Evolutionary conservation across 2,329 filamentous ascomycete species (phyloP), one percentile per base, ranked within the genome.

Genomic region (Periglandula ipomoeae): DNA sequence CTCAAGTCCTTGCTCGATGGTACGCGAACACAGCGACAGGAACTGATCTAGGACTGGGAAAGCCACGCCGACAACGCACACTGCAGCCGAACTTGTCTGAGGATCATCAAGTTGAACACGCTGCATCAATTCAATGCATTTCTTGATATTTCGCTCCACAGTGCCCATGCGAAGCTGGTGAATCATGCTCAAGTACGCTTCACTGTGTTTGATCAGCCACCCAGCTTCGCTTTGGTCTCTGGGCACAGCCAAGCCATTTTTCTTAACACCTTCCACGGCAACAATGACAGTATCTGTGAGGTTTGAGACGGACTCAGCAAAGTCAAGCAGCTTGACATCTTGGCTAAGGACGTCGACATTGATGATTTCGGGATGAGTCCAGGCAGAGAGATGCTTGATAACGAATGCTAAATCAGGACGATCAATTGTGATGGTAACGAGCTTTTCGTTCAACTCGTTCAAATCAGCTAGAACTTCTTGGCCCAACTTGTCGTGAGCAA

Each of bases 41-140:
- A 91, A 97, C 56, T 93, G 84, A 44, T 81, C 71, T 4, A 95
- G 61, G 26, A 97, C 82, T 0, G 93, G 89, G 15, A 79, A 54
- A 13, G 63, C 61, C 7, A 70, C 55, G 30, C 57, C 54, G 52
- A 68, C 54, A 15, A 65, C 48, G 30, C 61, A 57, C 58, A 61
- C 62, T 24, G 60, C 60, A 10, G 65, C 62, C 44, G 54, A 53
- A 37, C 60, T 61, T 22, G 53, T 53, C 15, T 58, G 45, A 5
- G 54, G 49, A 17, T 61, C 58, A 34, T 57, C 50, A 5, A 69
- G 50, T 13, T 65, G 54, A 23, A 71, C 46, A 7, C 57, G 48
- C 22, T 66, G 60, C 32, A 74, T 52, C 35, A 63, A 58, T 3
- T 58, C 44, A n/a, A 74, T 56, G 53, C 71, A 66, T 43, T 65